Base-by-base conservation (phyloP, 106 monocot genomes). In the Phalaenopsis equestris region DNA sequence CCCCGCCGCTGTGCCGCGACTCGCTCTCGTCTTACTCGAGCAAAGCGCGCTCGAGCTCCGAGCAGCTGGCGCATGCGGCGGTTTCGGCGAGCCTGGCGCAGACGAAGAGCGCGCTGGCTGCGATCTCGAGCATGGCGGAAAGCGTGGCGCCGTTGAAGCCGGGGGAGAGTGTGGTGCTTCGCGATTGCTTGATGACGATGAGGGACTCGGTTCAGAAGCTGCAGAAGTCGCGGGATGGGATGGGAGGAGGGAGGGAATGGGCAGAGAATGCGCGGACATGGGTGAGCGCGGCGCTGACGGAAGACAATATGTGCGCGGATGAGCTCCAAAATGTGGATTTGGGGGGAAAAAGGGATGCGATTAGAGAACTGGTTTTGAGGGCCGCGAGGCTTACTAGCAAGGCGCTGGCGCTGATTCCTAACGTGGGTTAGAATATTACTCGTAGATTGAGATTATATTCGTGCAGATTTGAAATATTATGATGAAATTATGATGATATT, bases 161-260 rank as follows among this genome's bases (percentile, higher is more conserved):
- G 6, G 74, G 21, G 1, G 74, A 74, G 18, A 18, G 16, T 7
- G 4, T 11, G 43, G 43, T 42, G 74, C 74, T 74, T 6, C 8
- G 19, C n/a, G 74, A 74, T 8, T 74, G 74, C 45, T 6, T 42
- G 42, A 74, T n/a, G 74, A n/a, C 36, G 43, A 45, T 74, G 74
- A 39, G 74, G 43, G 74, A 74, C 74, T 42, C 74, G 17, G 74
- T 74, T 39, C 41, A 45, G 74, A 7, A 74, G 43, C 42, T 74
- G 74, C 74, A 45, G 74, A 74, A 14, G 74, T 43, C 74, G 43
- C 45, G 4, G 74, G 17, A 45, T 8, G 74, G 2, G 42, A 42
- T 74, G 42, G 74, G 64, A 24, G 64, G 21, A 2, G 30, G 24
- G 39, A 41, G 14, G 72, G 38, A 2, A 10, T 15, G 41, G 36